Percentiles rank a stretch among this genome's conserved stretches.
These are phyloP conservation scores for Incumbomyces lentus DNA, from an alignment of 2,329 filamentous ascomycete species.

Conservation along the genomic window DNA sequence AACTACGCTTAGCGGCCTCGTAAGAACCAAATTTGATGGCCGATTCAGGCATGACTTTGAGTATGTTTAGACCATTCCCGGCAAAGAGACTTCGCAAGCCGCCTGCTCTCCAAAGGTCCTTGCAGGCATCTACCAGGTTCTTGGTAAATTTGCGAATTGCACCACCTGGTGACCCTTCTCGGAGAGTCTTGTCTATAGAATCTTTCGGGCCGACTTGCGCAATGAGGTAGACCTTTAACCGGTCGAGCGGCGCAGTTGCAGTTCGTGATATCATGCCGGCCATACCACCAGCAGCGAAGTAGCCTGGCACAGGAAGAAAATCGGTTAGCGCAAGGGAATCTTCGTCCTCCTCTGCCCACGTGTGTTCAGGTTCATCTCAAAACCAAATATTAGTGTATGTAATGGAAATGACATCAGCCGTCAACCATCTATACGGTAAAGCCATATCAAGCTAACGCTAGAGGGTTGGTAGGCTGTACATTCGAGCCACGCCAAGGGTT, in stretches of 20 bases:
- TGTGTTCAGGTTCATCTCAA: conserved; percentile 5
- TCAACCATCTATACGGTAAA: no score
- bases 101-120: conserved; percentile 73
- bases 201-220: conserved; percentile 64
- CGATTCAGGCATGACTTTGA: conserved; percentile 98
- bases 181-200: conserved; percentile 55
- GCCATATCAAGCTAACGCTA: no score
- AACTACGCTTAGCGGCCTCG: conserved; percentile 80
- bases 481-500: no score
- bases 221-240: conserved; percentile 93
- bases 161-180: conserved; percentile 55
- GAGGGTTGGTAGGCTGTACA: no score
- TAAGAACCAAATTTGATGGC: conserved; percentile 98
- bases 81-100: conserved; percentile 86
- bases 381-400: conserved; percentile 9
- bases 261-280: conserved; percentile 92
- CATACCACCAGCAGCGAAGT: conserved; percentile 90
- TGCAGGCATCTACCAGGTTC: conserved; percentile 62
- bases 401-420: neutral
- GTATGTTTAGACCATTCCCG: conserved; percentile 88
- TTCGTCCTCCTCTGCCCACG: conserved; percentile 32
- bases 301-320: conserved; percentile 81
- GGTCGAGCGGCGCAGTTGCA: conserved; percentile 88
- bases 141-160: conserved; percentile 56
- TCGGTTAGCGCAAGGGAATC: conserved; percentile 47